Evolutionary conservation across 2,329 filamentous ascomycete species (phyloP), one percentile per base, ranked within the genome.

Genomic region (Fusarium newnesense): DNA sequence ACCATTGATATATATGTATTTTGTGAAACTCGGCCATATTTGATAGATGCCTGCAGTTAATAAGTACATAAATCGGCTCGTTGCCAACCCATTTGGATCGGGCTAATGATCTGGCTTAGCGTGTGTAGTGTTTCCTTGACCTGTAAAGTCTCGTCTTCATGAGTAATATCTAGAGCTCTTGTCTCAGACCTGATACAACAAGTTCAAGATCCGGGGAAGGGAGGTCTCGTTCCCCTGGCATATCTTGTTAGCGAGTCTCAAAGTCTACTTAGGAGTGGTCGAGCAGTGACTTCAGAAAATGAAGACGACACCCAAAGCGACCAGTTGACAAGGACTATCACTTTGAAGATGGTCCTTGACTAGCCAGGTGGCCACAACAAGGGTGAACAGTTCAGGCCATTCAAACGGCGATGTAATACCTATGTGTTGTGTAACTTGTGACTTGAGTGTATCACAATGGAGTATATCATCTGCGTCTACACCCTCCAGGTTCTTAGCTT

Each of bases 41-140:
- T 13, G 21, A 28, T 54, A 7, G 11, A 54, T 9, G 26, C 16
- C 15, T 40, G 19, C 5, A 18, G 13, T 5, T 6, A n/a, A 54
- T 1, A n/a, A 54, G 3, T 13, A 21, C 11, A 4, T 2, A 21
- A 28, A 5, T 18, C 5, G 24, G 32, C 34, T 53, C 2, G 10
- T 1, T 28, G 13, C 9, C 4, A 5, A 12, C 3, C 24, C 5
- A 16, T 21, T 39, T 13, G 10, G 19, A 28, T 26, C 0, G 5
- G 50, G 7, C 13, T 9, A 28, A 39, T 28, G 5, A 3, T 39
- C 24, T n/a, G 7, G 24, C 8, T 8, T 3, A n/a, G 15, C 8
- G 26, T 5, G 5, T 54, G 10, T 10, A 18, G 26, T n/a, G 15
- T 18, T n/a, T n/a, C 19, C 36, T 39, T 21, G 2, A 18, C 18